Conservation (phyloP, 176 grass and related monocot genomes). For the Cocos nucifera region DNA sequence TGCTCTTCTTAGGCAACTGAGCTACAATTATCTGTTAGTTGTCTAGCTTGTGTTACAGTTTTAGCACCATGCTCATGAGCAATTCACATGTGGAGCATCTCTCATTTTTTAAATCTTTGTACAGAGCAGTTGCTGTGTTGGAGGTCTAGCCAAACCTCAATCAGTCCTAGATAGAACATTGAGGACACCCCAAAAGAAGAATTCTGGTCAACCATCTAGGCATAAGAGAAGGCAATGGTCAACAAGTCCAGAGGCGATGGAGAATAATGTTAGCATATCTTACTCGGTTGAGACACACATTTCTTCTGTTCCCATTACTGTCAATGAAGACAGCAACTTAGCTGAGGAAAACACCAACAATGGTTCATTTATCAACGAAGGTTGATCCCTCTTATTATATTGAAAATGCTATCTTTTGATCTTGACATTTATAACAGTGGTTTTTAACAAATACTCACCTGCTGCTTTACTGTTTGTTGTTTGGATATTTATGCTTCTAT, state of each 20-base stretch:
- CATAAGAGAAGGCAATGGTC: conserved; percentile 34
- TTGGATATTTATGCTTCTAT: too few relatives aligned
- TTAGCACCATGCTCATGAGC: not conserved
- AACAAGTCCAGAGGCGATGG: conserved; percentile 37
- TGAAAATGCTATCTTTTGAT: too few relatives aligned
- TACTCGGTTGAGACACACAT: conserved; percentile 54
- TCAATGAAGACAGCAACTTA: conserved; percentile 32
- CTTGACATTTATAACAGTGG: too few relatives aligned
- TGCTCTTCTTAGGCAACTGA: not conserved
- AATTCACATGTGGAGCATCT: not conserved
- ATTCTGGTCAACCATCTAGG: conserved; percentile 13
- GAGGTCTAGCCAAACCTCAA: conserved; percentile 46
- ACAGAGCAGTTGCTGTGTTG: conserved; percentile 65
- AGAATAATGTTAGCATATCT: conserved; percentile 50
- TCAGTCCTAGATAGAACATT: conserved; percentile 23
- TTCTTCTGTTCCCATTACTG: conserved; percentile 28
- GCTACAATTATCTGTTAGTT: too few relatives aligned
- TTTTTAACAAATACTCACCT: too few relatives aligned
- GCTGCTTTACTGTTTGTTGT: too few relatives aligned
- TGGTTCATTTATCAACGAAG: conserved; percentile 63
- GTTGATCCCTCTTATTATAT: conserved; percentile 18
- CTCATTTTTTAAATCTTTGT: conserved; percentile 25
- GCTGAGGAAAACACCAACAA: conserved; percentile 30
- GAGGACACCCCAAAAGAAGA: conserved; percentile 26
- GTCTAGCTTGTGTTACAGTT: too few relatives aligned